These are phyloP conservation scores for Stereum hirsutum DNA, from an alignment of 1,284 basidiomycete species.

Conservation along the genomic window DNA sequence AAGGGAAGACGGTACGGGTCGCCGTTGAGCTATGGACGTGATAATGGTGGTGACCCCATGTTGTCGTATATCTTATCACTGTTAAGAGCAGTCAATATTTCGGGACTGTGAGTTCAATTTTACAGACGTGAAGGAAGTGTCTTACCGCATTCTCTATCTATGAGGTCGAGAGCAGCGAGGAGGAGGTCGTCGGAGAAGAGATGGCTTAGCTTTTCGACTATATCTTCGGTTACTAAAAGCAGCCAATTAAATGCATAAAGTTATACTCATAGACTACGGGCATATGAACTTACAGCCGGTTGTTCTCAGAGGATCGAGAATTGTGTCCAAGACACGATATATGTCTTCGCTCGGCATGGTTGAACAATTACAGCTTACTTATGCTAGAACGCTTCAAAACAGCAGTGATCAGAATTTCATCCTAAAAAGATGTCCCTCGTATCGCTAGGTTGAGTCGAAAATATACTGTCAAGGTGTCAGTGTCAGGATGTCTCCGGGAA, in stretches of 20 bases:
- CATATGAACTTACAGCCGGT: no score
- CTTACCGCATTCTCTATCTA: slow-evolving; percentile 55
- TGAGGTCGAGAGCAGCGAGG: slow-evolving; percentile 60
- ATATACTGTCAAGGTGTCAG: no score
- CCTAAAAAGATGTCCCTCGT: no score
- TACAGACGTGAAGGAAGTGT: neutral
- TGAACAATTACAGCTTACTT: no score
- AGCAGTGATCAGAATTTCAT: no score
- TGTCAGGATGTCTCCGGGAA: no score
- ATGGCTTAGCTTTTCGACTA: slow-evolving; percentile 40
- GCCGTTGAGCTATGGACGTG: slow-evolving; percentile 58
- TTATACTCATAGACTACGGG: no score
- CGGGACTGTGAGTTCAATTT: neutral
- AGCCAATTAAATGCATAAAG: slow-evolving; percentile 4
- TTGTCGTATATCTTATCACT: slow-evolving; percentile 57
- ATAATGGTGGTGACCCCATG: slow-evolving; percentile 50
- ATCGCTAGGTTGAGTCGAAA: no score
- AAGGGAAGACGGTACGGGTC: slow-evolving; percentile 52
- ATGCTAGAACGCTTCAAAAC: no score
- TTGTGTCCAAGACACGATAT: no score
- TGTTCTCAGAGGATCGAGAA: neutral
- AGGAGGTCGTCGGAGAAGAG: slow-evolving; percentile 54
- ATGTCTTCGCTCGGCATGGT: no score
- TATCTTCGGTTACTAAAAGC: slow-evolving; percentile 29
- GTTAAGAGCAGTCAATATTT: neutral